Evolutionary conservation across 2,329 filamentous ascomycete species (phyloP), one percentile per base, ranked within the genome.

Genomic region (Ceratocystis cubensis): DNA sequence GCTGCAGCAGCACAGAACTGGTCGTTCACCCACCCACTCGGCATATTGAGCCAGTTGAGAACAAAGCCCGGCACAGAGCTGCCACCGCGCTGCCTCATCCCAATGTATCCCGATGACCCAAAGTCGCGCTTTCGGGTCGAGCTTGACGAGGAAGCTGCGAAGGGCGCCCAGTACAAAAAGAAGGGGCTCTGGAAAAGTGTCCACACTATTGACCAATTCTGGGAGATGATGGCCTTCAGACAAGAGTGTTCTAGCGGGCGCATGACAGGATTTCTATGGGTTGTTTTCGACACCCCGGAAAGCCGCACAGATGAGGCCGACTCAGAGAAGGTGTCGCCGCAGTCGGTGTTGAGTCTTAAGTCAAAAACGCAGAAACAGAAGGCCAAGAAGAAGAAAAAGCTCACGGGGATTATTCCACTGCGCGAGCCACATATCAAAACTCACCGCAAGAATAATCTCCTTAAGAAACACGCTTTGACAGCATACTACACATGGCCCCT

Each of bases 201-300:
- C 28, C 87, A 82, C 73, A 88, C 85, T 0, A 78, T 99, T 50
- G 89, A 92, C n/a, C 86, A 92, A 71, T 99, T 99, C 73, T 99
- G 94, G 94, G 94, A 99, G 69, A 88, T 96, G 82, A 97, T 99
- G 93, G 88, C 92, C 0, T 97, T 89, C 73, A 82, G 94, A 66
- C 94, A 97, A 74, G 94, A 99, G 73, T 99, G 94, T 73, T 96
- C 92, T 0, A 90, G 91, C 44, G 95, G 94, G 0, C 82, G 92
- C 20, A 81, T 96, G 72, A 95, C 96, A 0, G 95, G 95, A 0
- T 99, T 99, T 71, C 81, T 97, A 30, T 99, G 95, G 93, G 78
- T 96, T 30, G 87, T 96, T 0, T 88, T 96, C 70, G 87, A 91
- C 44, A 61, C 64, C 22, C 46, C 65, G 25, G 81, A 84, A 8